Conservation (phyloP, 768 basidiomycete species). For the Boletus vermiculosoides region DNA sequence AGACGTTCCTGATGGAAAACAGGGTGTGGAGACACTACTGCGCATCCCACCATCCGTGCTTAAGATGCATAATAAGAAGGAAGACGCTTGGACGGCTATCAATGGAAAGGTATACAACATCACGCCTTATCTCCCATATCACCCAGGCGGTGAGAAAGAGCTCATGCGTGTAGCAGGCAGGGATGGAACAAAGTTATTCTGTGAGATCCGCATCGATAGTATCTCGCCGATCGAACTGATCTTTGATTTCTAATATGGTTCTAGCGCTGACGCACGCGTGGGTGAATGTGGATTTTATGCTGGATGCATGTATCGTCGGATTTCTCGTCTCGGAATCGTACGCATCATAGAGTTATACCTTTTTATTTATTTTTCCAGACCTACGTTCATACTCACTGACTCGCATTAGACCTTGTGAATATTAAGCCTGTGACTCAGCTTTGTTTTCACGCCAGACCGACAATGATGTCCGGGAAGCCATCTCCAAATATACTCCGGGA, state of each 20-base stretch:
- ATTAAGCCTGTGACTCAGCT: background rate
- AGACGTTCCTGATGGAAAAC: background rate
- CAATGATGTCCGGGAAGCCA: background rate
- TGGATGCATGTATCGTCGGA: slow-evolving; percentile 90
- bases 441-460: background rate
- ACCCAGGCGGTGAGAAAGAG: slow-evolving; percentile 93
- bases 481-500: background rate
- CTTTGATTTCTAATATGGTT: background rate
- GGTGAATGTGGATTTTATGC: slow-evolving; percentile 96
- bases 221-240: slow-evolving; percentile 4
- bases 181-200: slow-evolving; percentile 93
- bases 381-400: background rate
- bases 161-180: slow-evolving; percentile 93
- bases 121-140: slow-evolving; percentile 85
- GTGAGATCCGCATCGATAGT: slow-evolving; percentile 44
- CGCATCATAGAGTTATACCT: slow-evolving; percentile 30
- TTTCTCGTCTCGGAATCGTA: slow-evolving; percentile 76
- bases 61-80: slow-evolving; percentile 74
- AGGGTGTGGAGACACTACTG: slow-evolving; percentile 70
- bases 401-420: background rate
- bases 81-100: slow-evolving; percentile 93
- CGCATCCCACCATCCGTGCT: slow-evolving; percentile 77
- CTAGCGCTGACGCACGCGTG: slow-evolving; percentile 90
- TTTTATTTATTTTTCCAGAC: background rate
- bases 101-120: slow-evolving; percentile 97